Conservation (phyloP, 768 basidiomycete genomes). For the Leccinum subtestaceum region DNA sequence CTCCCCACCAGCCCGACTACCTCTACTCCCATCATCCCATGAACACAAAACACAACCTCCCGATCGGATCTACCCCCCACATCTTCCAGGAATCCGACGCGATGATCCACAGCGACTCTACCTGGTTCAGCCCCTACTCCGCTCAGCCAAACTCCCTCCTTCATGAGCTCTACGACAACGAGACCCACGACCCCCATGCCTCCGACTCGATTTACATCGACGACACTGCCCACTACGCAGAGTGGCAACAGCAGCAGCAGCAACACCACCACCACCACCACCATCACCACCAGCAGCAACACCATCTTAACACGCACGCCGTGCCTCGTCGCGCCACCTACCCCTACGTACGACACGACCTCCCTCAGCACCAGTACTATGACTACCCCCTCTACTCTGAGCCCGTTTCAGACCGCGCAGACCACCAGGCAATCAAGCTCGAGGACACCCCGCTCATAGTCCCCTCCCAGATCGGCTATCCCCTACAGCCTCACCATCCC, state of each 20-base stretch:
- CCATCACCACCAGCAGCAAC: conserved; percentile 41
- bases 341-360: conserved; percentile 75
- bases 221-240: conserved; percentile 33
- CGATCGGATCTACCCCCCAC: conserved; percentile 45
- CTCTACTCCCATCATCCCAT: conserved; percentile 17
- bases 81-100: conserved; percentile 46
- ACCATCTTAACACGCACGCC: conserved; percentile 25
- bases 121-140: conserved; percentile 34
- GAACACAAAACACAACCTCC: conserved; percentile 38
- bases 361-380: conserved; percentile 39
- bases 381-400: conserved; percentile 41
- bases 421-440: conserved; percentile 52
- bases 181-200: conserved; percentile 42
- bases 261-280: conserved; percentile 28
- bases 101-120: conserved; percentile 39
- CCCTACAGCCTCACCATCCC: conserved; percentile 33
- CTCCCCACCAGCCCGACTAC: conserved; percentile 48
- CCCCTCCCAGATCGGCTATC: conserved; percentile 51
- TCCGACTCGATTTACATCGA: conserved; percentile 33
- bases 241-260: conserved; percentile 37
- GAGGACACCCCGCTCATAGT: conserved; percentile 61
- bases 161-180: conserved; percentile 68
- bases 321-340: conserved; percentile 65
- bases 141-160: conserved; percentile 52
- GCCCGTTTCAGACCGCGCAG: conserved; percentile 31